A percentile compares a stretch with the other conserved stretches of the same genome.
Conservation (phyloP, 108 stramenopile species). For the Craspedostauros australis region DNA sequence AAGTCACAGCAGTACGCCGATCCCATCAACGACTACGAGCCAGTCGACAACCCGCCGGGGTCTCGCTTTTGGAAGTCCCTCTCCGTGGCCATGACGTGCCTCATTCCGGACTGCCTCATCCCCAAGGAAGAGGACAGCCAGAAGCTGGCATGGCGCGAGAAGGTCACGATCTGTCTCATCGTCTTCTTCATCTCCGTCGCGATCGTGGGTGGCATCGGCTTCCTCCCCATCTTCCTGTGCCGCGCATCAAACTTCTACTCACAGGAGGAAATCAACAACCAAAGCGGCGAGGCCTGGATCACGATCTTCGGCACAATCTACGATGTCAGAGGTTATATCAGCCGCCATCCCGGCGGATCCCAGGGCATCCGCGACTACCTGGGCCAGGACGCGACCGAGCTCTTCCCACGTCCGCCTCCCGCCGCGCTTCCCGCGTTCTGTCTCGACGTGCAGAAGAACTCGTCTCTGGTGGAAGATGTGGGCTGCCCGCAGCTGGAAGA, state of each 20-base stretch:
- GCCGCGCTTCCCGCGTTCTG: conserved; percentile 24
- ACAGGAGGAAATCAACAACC: conserved; percentile 4
- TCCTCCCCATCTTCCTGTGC: neutral
- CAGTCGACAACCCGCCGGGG: neutral
- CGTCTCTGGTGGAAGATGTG: conserved; percentile 23
- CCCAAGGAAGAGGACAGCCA: conserved; percentile 15
- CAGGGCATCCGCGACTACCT: conserved; percentile 6
- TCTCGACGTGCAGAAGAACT: conserved; percentile 19
- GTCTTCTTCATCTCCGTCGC: conserved; percentile 9
- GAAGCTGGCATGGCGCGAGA: conserved; percentile 1
- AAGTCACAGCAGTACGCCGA: too few relatives aligned
- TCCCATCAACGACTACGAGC: too few relatives aligned
- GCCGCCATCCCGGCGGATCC: conserved; percentile 28
- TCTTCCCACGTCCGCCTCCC: conserved; percentile 37
- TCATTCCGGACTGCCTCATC: conserved; percentile 31
- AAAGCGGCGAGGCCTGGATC: conserved; percentile 41
- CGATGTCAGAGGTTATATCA: conserved; percentile 26
- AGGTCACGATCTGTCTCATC: conserved; percentile 14
- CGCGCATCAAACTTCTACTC: neutral
- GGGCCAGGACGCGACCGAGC: conserved; percentile 24
- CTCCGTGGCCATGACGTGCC: conserved; percentile 31
- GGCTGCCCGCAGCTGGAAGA: conserved; percentile 38
- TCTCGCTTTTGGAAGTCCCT: conserved; percentile 35
- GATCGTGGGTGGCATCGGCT: conserved; percentile 36
- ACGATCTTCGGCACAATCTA: conserved; percentile 39